Conservation (phyloP, 768 basidiomycete species). For the Phylloporus sp. region DNA sequence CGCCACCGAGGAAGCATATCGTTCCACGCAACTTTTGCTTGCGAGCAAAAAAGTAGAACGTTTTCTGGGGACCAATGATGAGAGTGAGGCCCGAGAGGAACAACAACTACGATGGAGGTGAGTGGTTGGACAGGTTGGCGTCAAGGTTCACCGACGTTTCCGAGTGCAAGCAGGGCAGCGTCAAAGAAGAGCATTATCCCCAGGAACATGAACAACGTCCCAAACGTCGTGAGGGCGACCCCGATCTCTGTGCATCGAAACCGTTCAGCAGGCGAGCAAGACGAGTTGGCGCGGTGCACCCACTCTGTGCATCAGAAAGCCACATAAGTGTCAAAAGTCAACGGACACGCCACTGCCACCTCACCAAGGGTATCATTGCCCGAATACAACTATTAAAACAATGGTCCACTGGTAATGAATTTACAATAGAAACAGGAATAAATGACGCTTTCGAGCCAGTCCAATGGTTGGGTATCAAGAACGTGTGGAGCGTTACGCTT, state of each 20-base stretch:
- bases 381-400: constrained; percentile 9
- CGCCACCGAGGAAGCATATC: constrained; percentile 81
- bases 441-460: constrained; percentile 14
- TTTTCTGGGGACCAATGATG: constrained; percentile 96
- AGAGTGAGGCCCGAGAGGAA: constrained; percentile 93
- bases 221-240: constrained; percentile 94
- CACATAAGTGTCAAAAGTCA: constrained; percentile 36
- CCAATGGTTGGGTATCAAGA: constrained; percentile 22
- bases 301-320: constrained; percentile 51
- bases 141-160: constrained; percentile 64
- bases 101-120: constrained; percentile 59
- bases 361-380: constrained; percentile 8
- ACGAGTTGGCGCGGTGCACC: constrained; percentile 2
- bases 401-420: constrained; percentile 16
- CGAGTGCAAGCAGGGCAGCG: constrained; percentile 91
- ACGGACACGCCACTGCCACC: constrained; percentile 24
- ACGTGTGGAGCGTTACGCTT: not conserved
- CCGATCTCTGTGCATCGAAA: constrained; percentile 74
- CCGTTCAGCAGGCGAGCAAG: not conserved
- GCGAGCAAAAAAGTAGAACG: constrained; percentile 96
- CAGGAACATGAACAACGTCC: constrained; percentile 91
- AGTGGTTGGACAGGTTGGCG: not conserved
- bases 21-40: constrained; percentile 93
- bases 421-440: constrained; percentile 26
- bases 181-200: constrained; percentile 97